These are phyloP conservation scores for Leishmania aethiopica DNA, from an alignment of 208 protist species.

Conservation along the genomic window DNA sequence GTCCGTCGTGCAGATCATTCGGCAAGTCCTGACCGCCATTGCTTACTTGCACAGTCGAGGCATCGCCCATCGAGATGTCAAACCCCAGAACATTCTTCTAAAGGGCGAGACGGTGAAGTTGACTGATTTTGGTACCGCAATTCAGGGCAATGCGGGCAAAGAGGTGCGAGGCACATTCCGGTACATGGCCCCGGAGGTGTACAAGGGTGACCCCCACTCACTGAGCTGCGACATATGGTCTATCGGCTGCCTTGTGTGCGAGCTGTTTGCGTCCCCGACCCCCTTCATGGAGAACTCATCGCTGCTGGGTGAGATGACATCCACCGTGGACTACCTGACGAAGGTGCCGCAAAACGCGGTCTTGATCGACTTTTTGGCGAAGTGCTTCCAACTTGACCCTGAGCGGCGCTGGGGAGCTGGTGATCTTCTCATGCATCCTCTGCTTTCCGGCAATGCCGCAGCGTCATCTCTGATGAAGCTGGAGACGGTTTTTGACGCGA, in stretches of 20 bases:
- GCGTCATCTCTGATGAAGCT: conserved; percentile 53
- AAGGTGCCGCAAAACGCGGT: conserved; percentile 56
- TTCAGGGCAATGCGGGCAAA: conserved; percentile 65
- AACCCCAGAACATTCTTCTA: conserved; percentile 97
- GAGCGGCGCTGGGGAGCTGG: conserved; percentile 60
- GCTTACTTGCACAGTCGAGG: conserved; percentile 97
- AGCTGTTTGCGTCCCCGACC: conserved; percentile 83
- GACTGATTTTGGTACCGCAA: conserved; percentile 97
- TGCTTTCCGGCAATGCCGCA: conserved; percentile 49
- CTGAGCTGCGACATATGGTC: conserved; percentile 92
- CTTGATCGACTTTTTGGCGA: conserved; percentile 76
- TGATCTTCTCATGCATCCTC: conserved; percentile 71
- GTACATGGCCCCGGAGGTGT: conserved; percentile 94
- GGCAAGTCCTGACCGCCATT: conserved; percentile 95
- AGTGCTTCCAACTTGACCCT: conserved; percentile 79
- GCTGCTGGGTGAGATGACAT: conserved; percentile 68
- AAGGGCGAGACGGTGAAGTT: conserved; percentile 94
- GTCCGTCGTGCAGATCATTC: conserved; percentile 85
- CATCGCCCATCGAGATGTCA: conserved; percentile 98
- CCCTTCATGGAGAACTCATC: conserved; percentile 79
- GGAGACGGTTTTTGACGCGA: conserved; percentile 66
- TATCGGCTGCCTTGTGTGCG: conserved; percentile 88
- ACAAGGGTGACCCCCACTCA: conserved; percentile 81
- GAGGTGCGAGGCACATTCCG: conserved; percentile 91
- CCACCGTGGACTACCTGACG: conserved; percentile 49